Percentiles rank a stretch among this genome's conserved stretches.
Conservation (phyloP, 169 alveolate species). For the Eimeria maxima region DNA sequence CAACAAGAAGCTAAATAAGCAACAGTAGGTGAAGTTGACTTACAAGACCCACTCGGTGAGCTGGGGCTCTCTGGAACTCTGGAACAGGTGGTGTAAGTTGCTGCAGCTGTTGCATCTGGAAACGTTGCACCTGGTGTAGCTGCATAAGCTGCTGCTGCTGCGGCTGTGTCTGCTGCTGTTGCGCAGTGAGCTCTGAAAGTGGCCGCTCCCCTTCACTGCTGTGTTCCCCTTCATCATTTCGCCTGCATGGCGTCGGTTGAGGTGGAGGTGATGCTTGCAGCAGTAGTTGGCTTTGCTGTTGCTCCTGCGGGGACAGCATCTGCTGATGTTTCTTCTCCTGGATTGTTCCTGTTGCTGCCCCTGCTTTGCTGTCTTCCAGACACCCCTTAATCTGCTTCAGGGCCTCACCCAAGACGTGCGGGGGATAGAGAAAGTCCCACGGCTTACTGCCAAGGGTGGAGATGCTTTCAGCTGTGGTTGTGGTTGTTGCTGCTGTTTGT, state of each 20-base stretch:
- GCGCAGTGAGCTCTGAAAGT: background rate
- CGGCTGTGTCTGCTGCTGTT: constrained; percentile 48
- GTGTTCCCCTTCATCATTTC: constrained; percentile 14
- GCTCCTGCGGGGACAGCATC: background rate
- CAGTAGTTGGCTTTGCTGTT: constrained; percentile 12
- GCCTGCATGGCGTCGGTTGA: constrained; percentile 35
- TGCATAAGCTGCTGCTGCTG: constrained; percentile 39
- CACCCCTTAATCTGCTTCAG: constrained; percentile 12
- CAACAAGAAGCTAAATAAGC: background rate
- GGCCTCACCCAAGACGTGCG: constrained; percentile 45
- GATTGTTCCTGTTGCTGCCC: background rate
- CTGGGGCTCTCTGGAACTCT: constrained; percentile 18
- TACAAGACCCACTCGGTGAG: background rate
- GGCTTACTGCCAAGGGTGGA: constrained; percentile 42
- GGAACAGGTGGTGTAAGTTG: background rate
- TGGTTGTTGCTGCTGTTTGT: constrained; percentile 42
- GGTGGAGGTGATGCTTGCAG: constrained; percentile 50
- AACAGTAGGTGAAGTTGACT: background rate
- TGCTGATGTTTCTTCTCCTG: constrained; percentile 24
- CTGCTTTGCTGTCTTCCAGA: constrained; percentile 23
- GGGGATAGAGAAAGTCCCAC: constrained; percentile 46
- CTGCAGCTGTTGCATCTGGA: constrained; percentile 39
- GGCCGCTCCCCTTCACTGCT: constrained; percentile 36
- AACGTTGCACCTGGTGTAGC: constrained; percentile 37
- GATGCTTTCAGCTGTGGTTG: constrained; percentile 1